A percentile compares a stretch with the other conserved stretches of the same genome.
Conservation (phyloP, 441 rosid genomes). For the Gossypium schwendimanii region DNA sequence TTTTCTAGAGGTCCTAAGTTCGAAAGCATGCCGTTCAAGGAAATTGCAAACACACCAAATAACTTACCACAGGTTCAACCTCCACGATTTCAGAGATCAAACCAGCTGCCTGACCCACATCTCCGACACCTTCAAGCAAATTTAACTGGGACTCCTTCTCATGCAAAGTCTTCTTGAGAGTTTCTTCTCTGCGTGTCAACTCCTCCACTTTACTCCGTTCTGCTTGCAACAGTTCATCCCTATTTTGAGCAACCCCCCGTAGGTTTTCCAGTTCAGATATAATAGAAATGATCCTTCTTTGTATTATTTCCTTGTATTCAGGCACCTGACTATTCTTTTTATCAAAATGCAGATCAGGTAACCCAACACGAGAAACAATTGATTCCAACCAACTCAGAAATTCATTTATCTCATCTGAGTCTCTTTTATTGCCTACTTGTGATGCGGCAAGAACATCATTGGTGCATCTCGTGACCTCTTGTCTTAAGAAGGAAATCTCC, state of each 20-base stretch:
- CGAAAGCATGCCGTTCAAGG: not conserved
- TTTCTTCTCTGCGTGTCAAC: constrained; percentile 54
- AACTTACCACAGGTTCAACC: constrained; percentile 87
- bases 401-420: constrained; percentile 52
- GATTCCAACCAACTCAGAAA: constrained; percentile 58
- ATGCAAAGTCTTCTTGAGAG: constrained; percentile 55
- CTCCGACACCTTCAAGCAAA: constrained; percentile 47
- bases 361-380: constrained; percentile 40
- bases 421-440: constrained; percentile 50
- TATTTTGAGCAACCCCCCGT: constrained; percentile 48
- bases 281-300: constrained; percentile 46
- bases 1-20: not conserved
- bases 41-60: not conserved
- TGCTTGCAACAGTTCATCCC: constrained; percentile 55
- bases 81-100: constrained; percentile 64
- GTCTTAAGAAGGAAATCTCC: constrained; percentile 94
- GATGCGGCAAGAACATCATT: constrained; percentile 79
- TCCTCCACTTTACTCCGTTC: constrained; percentile 79
- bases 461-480: constrained; percentile 96
- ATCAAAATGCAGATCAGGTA: constrained; percentile 39
- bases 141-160: constrained; percentile 63
- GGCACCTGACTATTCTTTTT: constrained; percentile 29
- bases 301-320: constrained; percentile 59
- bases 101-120: constrained; percentile 28
- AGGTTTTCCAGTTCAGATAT: constrained; percentile 59